Conservation (phyloP, 192 early-diverging fungal genomes). For the Chytriomyces confervae region DNA sequence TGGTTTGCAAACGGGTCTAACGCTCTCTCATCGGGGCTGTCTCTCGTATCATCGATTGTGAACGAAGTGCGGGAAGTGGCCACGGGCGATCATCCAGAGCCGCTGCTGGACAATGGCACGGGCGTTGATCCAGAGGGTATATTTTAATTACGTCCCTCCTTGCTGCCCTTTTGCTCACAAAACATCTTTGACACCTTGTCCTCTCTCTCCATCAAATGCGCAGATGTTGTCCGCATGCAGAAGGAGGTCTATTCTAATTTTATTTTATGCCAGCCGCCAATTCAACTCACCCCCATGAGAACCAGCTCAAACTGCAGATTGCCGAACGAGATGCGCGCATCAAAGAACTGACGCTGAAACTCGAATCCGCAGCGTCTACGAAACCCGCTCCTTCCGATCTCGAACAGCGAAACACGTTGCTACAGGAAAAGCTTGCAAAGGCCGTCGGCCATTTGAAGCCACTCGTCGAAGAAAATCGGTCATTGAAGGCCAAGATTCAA, state of each 20-base stretch:
- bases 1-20: conserved; percentile 17
- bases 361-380: background rate
- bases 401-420: conserved; percentile 8
- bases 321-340: background rate
- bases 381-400: background rate
- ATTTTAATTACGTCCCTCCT: background rate
- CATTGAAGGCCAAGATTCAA: conserved; percentile 13
- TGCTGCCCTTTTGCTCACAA: background rate
- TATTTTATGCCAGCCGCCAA: background rate
- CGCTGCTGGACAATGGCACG: background rate
- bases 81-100: background rate
- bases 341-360: background rate
- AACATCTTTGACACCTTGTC: too few species aligned
- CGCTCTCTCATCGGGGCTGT: conserved; percentile 11
- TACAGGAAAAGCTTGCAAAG: conserved; percentile 36
- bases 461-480: conserved; percentile 32
- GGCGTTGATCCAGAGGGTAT: background rate
- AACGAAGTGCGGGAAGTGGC: background rate
- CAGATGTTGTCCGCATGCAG: background rate
- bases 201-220: too few species aligned
- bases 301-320: background rate
- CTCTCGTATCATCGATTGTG: conserved; percentile 10
- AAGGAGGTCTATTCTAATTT: background rate
- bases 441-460: conserved; percentile 37
- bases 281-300: background rate